A percentile compares a stretch with the other conserved stretches of the same genome.
phyloP scores from a whole-genome alignment of 2,329 filamentous ascomycete genomes.

The Dichotomopilus funicola region DNA sequence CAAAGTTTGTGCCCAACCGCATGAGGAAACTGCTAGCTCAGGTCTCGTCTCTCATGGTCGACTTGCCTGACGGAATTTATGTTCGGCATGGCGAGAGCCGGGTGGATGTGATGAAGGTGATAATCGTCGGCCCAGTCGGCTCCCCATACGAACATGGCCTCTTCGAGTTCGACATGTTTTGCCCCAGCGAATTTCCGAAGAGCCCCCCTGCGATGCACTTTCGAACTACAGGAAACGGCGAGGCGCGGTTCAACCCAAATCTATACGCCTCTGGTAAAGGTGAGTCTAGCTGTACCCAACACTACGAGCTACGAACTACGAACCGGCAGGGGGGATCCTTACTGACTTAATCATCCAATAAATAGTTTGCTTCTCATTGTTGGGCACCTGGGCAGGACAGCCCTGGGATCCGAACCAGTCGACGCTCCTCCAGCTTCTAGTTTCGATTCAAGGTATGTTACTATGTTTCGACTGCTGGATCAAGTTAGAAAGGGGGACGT shows the following conservation, averaged over 20 bases:
- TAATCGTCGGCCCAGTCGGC: constrained; percentile 43
- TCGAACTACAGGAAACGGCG: constrained; percentile 38
- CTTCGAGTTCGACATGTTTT: constrained; percentile 50
- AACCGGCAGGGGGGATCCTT: neutral
- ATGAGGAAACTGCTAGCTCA: constrained; percentile 44
- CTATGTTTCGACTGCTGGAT: neutral
- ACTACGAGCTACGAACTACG: neutral
- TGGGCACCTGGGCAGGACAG: constrained; percentile 43
- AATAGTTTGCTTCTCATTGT: constrained; percentile 43
- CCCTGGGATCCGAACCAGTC: constrained; percentile 40
- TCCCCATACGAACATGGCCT: constrained; percentile 49
- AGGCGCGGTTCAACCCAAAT: constrained; percentile 43
- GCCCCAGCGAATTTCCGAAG: constrained; percentile 35
- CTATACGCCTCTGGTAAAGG: constrained; percentile 43
- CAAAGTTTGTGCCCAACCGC: constrained; percentile 29
- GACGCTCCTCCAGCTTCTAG: constrained; percentile 44
- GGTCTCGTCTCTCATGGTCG: constrained; percentile 37
- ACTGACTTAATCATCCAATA: neutral
- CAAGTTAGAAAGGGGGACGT: neutral
- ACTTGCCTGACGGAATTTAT: constrained; percentile 46
- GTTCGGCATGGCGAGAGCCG: constrained; percentile 40
- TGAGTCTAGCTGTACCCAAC: constrained; percentile 22
- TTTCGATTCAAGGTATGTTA: constrained; percentile 44
- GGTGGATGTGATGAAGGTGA: constrained; percentile 43
- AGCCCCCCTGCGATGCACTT: constrained; percentile 37